Evolutionary conservation across 441 rosid species (phyloP).

Genomic region (Dalechampia spathulata): DNA sequence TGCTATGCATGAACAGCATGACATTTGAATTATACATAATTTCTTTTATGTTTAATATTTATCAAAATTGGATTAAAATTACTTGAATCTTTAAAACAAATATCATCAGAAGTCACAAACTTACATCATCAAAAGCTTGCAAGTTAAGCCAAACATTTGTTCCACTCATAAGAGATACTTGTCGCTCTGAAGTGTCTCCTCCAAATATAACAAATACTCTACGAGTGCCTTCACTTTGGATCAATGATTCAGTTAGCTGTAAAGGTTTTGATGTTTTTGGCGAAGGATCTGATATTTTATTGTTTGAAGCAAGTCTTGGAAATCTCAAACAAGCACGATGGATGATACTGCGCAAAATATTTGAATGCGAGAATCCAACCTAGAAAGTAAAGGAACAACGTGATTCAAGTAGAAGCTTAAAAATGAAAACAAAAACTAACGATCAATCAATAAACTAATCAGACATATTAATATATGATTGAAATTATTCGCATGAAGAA

Average conservation of each 20-base stretch:
- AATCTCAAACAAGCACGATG: slow-evolving; percentile 74
- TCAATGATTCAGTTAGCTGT: slow-evolving; percentile 22
- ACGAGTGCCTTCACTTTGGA: slow-evolving; percentile 26
- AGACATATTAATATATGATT: not conserved
- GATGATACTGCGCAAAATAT: slow-evolving; percentile 69
- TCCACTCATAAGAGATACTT: slow-evolving; percentile 96
- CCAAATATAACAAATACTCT: slow-evolving; percentile 86
- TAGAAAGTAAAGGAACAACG: slow-evolving; percentile 23
- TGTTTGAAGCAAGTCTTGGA: slow-evolving; percentile 50
- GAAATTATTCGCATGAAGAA: slow-evolving; percentile 1
- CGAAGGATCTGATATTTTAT: slow-evolving; percentile 32
- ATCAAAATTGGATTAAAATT: too few species aligned
- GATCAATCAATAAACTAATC: not conserved
- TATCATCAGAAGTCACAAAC: slow-evolving; percentile 18
- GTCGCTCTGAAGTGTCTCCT: slow-evolving; percentile 94
- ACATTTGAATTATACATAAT: too few species aligned
- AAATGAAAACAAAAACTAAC: slow-evolving; percentile 11
- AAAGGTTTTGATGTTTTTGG: slow-evolving; percentile 27
- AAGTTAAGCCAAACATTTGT: slow-evolving; percentile 95
- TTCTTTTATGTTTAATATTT: too few species aligned
- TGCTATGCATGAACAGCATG: too few species aligned
- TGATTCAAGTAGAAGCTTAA: not conserved
- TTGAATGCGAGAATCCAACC: slow-evolving; percentile 97
- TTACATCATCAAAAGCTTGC: slow-evolving; percentile 77
- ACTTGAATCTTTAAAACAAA: too few species aligned